A percentile compares a stretch with the other conserved stretches of the same genome.
These are phyloP conservation scores for Penicillium sp. DNA, from an alignment of 2,329 filamentous ascomycete genomes.

Conservation along the genomic window DNA sequence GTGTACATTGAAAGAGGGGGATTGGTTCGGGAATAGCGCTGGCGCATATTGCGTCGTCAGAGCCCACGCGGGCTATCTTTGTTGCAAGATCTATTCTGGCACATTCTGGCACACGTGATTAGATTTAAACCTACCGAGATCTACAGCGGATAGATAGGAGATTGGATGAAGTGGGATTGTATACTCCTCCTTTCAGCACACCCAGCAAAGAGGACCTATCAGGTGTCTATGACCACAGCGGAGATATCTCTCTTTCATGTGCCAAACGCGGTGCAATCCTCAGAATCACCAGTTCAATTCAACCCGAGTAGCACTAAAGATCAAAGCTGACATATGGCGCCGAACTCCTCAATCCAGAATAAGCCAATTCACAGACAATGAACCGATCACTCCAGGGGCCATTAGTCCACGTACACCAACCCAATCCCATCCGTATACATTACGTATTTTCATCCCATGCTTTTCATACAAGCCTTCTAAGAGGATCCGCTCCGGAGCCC, in stretches of 20 bases:
- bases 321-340: not conserved
- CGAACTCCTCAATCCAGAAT: not conserved
- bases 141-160: not conserved
- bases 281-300: not conserved
- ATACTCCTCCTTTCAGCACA: not conserved
- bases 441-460: not conserved
- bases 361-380: not conserved
- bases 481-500: not conserved
- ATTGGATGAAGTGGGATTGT: not conserved
- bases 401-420: not conserved
- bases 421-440: not conserved
- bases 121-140: not conserved
- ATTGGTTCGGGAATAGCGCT: not conserved
- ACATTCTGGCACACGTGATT: not conserved
- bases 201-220: not conserved
- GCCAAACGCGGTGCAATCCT: not conserved
- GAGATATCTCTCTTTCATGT: not conserved
- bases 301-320: not conserved
- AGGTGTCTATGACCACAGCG: not conserved
- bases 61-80: not conserved
- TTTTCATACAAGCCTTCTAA: not conserved
- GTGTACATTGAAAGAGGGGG: not conserved
- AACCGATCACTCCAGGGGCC: not conserved
- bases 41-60: not conserved
- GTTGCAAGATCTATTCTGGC: not conserved